A percentile compares a stretch with the other conserved stretches of the same genome.
Conservation (phyloP, 176 grass and related monocot genomes). For the Otatea glauca region DNA sequence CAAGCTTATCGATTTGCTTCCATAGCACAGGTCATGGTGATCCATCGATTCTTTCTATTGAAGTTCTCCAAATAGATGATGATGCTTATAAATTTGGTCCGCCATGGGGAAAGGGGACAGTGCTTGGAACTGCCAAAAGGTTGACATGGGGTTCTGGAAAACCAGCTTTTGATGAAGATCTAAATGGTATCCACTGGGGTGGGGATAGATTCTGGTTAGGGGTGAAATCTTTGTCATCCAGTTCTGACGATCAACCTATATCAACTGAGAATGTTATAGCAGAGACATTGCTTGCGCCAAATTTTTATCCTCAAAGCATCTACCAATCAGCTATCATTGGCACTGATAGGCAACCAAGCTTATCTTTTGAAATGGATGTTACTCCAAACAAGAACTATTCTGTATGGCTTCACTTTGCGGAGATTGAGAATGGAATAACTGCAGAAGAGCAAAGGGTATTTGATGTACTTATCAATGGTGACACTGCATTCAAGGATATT, state of each 20-base stretch:
- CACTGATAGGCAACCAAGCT: constrained; percentile 64
- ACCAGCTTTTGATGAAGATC: constrained; percentile 92
- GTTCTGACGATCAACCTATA: constrained; percentile 68
- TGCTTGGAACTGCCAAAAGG: constrained; percentile 86
- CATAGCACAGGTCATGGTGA: constrained; percentile 97
- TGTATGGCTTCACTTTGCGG: constrained; percentile 95
- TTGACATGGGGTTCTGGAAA: constrained; percentile 84
- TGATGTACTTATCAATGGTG: constrained; percentile 85
- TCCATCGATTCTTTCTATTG: constrained; percentile 95
- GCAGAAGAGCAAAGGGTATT: constrained; percentile 81
- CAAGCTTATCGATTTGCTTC: constrained; percentile 78
- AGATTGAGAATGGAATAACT: constrained; percentile 80
- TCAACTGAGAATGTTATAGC: constrained; percentile 92
- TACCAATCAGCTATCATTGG: constrained; percentile 90
- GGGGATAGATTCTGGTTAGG: constrained; percentile 95
- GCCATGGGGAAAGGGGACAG: constrained; percentile 53
- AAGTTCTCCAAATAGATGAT: constrained; percentile 90
- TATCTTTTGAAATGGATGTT: constrained; percentile 89
- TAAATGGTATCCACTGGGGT: constrained; percentile 70
- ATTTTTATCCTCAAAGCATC: constrained; percentile 80
- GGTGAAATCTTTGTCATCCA: constrained; percentile 63
- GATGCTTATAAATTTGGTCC: constrained; percentile 76
- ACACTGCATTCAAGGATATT: constrained; percentile 72
- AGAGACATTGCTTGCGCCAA: constrained; percentile 71
- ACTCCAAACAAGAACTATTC: constrained; percentile 97